Conservation (phyloP, 768 basidiomycete genomes). For the Lepiota brunneoincarnata region DNA sequence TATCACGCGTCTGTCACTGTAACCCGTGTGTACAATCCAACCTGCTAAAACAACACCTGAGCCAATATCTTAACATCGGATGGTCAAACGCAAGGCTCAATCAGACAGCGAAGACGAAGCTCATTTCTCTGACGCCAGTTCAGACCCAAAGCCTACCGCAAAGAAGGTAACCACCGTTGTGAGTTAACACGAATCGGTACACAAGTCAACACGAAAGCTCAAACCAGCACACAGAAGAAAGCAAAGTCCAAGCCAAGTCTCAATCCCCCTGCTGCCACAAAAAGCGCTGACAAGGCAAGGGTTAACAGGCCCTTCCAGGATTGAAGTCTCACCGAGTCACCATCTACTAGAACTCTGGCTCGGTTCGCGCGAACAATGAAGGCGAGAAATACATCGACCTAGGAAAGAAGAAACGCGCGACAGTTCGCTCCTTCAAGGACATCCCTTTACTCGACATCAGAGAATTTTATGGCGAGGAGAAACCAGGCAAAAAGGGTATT, state of each 20-base stretch:
- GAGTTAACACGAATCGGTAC: neutral
- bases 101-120: slow-evolving; percentile 17
- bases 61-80: neutral
- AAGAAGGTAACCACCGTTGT: slow-evolving; percentile 17
- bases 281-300: neutral
- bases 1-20: slow-evolving; percentile 19
- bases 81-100: slow-evolving; percentile 26
- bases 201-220: neutral
- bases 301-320: neutral
- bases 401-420: slow-evolving; percentile 70
- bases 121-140: slow-evolving; percentile 2
- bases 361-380: slow-evolving; percentile 28
- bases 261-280: neutral
- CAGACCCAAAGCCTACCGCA: slow-evolving; percentile 9
- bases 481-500: slow-evolving; percentile 83
- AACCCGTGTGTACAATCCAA: too few relatives aligned
- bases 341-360: slow-evolving; percentile 12
- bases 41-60: neutral
- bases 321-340: too few relatives aligned
- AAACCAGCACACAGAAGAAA: neutral
- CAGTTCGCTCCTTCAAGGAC: slow-evolving; percentile 52
- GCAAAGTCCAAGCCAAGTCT: neutral
- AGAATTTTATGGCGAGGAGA: slow-evolving; percentile 64
- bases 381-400: slow-evolving; percentile 63
- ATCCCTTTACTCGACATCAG: slow-evolving; percentile 65